These are phyloP conservation scores for Gymnopilus junonius DNA, from an alignment of 768 basidiomycete species.

Conservation along the genomic window DNA sequence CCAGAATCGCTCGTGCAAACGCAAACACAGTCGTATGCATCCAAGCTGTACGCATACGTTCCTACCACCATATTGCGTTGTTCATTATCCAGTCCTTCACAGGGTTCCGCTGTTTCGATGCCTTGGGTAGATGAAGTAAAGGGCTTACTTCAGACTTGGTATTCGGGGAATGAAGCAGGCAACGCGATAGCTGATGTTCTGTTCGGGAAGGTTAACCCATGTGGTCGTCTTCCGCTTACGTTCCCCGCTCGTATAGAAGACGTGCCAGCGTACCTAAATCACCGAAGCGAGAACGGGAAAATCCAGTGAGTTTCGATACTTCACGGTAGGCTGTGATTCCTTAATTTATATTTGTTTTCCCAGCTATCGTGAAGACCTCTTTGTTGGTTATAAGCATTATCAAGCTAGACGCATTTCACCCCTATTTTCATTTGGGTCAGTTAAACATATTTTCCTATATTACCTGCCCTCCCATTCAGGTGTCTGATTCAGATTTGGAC, in stretches of 20 bases:
- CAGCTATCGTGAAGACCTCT: conserved; percentile 63
- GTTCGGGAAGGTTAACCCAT: conserved; percentile 64
- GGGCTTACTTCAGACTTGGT: conserved; percentile 67
- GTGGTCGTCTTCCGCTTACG: conserved; percentile 62
- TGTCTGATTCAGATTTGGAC: conserved; percentile 52
- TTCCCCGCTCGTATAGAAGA: conserved; percentile 65
- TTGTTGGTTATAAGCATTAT: conserved; percentile 75
- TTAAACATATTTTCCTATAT: not conserved
- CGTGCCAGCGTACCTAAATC: conserved; percentile 63
- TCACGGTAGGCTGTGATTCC: not conserved
- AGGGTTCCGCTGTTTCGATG: conserved; percentile 77
- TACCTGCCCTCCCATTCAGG: not conserved
- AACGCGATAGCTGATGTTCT: conserved; percentile 70
- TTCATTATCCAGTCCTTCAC: conserved; percentile 2
- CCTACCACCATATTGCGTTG: not conserved
- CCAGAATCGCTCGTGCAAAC: conserved; percentile 55
- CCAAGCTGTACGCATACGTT: conserved; percentile 54
- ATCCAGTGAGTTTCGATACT: conserved; percentile 38
- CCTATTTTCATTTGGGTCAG: conserved; percentile 72
- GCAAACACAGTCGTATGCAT: conserved; percentile 61
- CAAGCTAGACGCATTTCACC: conserved; percentile 55
- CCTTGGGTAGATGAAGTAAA: conserved; percentile 66
- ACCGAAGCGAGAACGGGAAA: conserved; percentile 60
- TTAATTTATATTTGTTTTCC: not conserved
- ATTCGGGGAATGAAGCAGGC: conserved; percentile 67